Base-by-base conservation (phyloP, 768 basidiomycete species). In the Thelephora aurantiotincta region DNA sequence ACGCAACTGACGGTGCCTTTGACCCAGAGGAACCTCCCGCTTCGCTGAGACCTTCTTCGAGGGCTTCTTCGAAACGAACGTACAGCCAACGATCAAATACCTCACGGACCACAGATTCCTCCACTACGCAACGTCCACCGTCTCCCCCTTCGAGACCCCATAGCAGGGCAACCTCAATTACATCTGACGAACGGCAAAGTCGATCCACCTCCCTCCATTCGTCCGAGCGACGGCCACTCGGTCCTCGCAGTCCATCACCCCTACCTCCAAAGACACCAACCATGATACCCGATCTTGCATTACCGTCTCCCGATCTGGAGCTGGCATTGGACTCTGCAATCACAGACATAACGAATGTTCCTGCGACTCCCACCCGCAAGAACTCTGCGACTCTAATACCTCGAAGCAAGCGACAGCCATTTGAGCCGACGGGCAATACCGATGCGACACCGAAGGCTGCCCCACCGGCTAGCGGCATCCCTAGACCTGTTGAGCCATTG, bases 181-280 rank as follows among this genome's bases (percentile, higher is more conserved):
- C 45, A 23, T 16, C n/a, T 60, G 52, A 54, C 54, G 49, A 65
- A n/a, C 63, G 55, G 20, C 65, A 63, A 26, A 61, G 68, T 20
- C 67, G 74, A 38, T 68, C 75, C 16, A 49, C 66, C 16, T 73
- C 74, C 37, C 68, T 66, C n/a, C 65, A 68, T 43, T 63, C 71
- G n/a, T 58, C 64, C 14, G 80, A 82, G 35, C 68, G 73, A 44
- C 76, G 78, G 48, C 81, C 80, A 11, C 65, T 77, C 50, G 86
- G 85, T 9, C 85, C 86, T n/a, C 72, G 86, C 51, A 74, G 73
- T 53, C 80, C 79, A 13, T 88, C 85, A 14, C 83, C 85, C 20
- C 60, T 77, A 44, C 82, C 81, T 16, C 68, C 66, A 48, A 75
- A 67, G 55, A 69, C 23, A 33, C 54, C 57, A 45, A 59, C 54